Evolutionary conservation across 768 basidiomycete genomes (phyloP), one percentile per base, ranked within the genome.

Genomic region (Cystobasidium onofrii): DNA sequence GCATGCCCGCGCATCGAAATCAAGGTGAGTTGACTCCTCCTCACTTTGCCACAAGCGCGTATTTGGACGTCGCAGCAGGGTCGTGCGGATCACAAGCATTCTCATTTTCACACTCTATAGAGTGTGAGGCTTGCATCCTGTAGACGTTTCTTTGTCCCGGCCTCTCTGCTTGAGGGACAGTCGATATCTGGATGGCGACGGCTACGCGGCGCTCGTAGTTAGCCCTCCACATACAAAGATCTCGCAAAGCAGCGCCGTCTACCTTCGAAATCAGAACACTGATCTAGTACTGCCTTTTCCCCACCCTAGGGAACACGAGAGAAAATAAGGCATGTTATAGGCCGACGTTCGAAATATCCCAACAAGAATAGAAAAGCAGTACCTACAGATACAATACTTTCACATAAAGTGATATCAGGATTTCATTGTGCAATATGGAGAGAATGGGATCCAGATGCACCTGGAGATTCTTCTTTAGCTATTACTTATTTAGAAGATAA

Each of bases 401-500:
- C 18, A 1, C 25, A 52, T 50, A 25, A 29, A 18, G 62, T 27
- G 27, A n/a, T 73, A 17, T 73, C 73, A 7, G 34, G 39, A 4
- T 31, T 36, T 3, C 74, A 75, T 44, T 75, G 74, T 33, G 34
- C 31, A 36, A 61, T 75, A 39, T 75, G 74, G 74, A 7, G 52
- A 25, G 69, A 65, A 33, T 57, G 29, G 25, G 71, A 67, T 29
- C 54, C 36, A 15, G 31, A 34, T 12, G 50, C 46, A 29, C 65
- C 44, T 9, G 36, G 43, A 1, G 36, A 60, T 62, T 36, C 60
- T 13, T 13, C 23, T 9, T 36, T 34, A 31, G 73, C 63, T 25
- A 25, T 74, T 25, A 57, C 70, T 1, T 29, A 61, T 18, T 18
- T 75, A 20, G 71, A 75, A 50, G 74, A 75, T 52, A 20, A 23